Percentiles rank a stretch among this genome's conserved stretches.
Evolutionary conservation across 345 rosid species (phyloP).

Genomic region (Microcos paniculata): DNA sequence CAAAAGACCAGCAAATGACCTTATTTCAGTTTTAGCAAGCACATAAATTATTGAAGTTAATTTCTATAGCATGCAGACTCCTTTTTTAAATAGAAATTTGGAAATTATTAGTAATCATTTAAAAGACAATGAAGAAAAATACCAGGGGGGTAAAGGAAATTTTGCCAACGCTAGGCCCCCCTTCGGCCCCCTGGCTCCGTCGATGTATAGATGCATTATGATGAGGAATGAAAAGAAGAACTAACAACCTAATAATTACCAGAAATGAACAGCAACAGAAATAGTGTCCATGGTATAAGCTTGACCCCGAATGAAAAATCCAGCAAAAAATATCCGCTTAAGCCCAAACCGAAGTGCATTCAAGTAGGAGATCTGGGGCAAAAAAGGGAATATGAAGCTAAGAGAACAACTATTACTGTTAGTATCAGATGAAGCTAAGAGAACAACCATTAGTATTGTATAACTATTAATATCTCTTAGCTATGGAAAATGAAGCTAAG

Average conservation of each 20-base stretch:
- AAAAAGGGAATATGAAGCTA: constrained; percentile 7
- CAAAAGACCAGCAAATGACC: background rate
- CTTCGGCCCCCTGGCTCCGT: too few relatives aligned
- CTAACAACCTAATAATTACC: constrained; percentile 37
- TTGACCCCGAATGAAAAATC: constrained; percentile 75
- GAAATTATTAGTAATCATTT: background rate
- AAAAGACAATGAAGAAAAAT: too few relatives aligned
- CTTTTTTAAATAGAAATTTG: background rate
- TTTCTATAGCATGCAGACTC: background rate
- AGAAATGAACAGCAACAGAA: constrained; percentile 73
- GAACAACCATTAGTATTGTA: too few relatives aligned
- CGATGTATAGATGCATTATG: background rate
- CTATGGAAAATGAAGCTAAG: too few relatives aligned
- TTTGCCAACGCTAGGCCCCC: too few relatives aligned
- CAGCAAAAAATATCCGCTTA: constrained; percentile 75
- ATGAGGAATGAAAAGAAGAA: background rate
- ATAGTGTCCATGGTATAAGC: constrained; percentile 82
- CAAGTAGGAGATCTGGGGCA: constrained; percentile 65
- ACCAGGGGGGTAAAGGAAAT: too few relatives aligned
- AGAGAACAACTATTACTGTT: background rate
- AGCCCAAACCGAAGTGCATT: constrained; percentile 86
- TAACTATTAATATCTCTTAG: too few relatives aligned
- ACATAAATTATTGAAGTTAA: background rate
- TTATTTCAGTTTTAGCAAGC: background rate
- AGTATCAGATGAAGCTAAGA: too few relatives aligned